Conservation (phyloP, 2,329 filamentous ascomycete species). For the Fusarium aywerte region DNA sequence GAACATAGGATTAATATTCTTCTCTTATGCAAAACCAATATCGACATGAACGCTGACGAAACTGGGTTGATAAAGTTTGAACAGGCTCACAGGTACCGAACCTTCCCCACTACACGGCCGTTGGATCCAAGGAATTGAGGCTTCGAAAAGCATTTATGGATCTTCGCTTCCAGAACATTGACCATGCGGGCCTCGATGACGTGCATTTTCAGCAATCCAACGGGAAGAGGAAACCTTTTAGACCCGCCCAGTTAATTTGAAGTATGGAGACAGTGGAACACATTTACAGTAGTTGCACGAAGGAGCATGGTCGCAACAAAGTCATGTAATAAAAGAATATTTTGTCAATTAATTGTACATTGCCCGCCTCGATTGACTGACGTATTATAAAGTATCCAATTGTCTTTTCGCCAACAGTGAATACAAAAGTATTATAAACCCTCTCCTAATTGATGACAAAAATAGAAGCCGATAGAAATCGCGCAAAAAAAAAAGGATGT, state of each 20-base stretch:
- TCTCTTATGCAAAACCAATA: no score
- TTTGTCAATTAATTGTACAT: not conserved
- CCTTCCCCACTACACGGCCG: no score
- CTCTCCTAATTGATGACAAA: constrained; percentile 14
- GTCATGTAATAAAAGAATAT: not conserved
- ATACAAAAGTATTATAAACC: constrained; percentile 4
- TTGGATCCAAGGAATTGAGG: not conserved
- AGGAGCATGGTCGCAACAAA: not conserved
- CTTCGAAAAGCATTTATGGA: not conserved
- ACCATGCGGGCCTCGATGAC: constrained; percentile 4
- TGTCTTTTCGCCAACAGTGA: not conserved
- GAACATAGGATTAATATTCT: no score
- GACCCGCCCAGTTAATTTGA: not conserved
- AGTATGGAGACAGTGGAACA: not conserved
- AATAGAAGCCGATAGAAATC: constrained; percentile 1
- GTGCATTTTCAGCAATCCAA: not conserved
- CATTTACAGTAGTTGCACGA: not conserved
- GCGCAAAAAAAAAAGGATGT: not conserved
- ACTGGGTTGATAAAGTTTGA: no score
- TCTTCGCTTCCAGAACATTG: constrained; percentile 1
- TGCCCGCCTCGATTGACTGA: not conserved
- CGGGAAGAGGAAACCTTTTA: not conserved
- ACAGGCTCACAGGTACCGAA: no score
- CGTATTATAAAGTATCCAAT: not conserved
- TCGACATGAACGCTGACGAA: no score